A percentile compares a stretch with the other conserved stretches of the same genome.
These are phyloP conservation scores for Ophiostoma novo-ulmi DNA, from an alignment of 2,329 filamentous ascomycete genomes.

Conservation along the genomic window DNA sequence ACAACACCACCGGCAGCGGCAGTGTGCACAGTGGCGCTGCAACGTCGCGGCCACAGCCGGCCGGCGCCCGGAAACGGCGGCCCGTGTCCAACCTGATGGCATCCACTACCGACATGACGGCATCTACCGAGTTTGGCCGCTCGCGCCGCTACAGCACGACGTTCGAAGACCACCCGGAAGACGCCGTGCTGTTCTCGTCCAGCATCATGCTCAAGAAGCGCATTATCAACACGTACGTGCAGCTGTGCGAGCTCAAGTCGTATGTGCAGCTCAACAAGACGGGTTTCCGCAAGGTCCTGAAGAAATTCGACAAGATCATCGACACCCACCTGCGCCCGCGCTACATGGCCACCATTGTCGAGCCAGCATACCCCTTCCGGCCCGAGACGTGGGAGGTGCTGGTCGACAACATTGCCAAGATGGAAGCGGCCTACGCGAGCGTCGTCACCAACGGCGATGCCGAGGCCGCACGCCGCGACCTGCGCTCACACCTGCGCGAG, in stretches of 20 bases:
- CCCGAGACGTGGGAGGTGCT: constrained; percentile 64
- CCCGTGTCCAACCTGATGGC: constrained; percentile 34
- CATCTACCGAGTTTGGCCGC: constrained; percentile 56
- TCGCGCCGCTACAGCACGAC: constrained; percentile 60
- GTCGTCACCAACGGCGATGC: constrained; percentile 79
- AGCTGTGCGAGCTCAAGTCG: constrained; percentile 90
- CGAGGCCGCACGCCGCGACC: constrained; percentile 70
- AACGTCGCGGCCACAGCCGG: neutral
- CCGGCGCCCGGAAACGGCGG: neutral
- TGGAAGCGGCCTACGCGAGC: constrained; percentile 75
- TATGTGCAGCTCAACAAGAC: constrained; percentile 95
- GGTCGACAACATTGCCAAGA: constrained; percentile 63
- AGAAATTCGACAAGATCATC: constrained; percentile 97
- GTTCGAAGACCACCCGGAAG: constrained; percentile 75
- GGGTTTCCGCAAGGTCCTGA: constrained; percentile 91
- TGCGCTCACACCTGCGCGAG: constrained; percentile 85
- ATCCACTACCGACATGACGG: constrained; percentile 51
- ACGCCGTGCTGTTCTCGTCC: constrained; percentile 60
- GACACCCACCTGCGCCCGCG: constrained; percentile 71
- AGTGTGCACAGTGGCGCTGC: neutral
- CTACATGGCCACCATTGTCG: constrained; percentile 71
- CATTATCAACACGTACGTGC: constrained; percentile 80
- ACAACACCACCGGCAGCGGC: constrained; percentile 15
- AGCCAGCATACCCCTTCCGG: constrained; percentile 75
- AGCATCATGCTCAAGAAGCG: constrained; percentile 89